These are phyloP conservation scores for Torulaspora gathmanii DNA, from an alignment of 805 yeast genomes.

Conservation along the genomic window DNA sequence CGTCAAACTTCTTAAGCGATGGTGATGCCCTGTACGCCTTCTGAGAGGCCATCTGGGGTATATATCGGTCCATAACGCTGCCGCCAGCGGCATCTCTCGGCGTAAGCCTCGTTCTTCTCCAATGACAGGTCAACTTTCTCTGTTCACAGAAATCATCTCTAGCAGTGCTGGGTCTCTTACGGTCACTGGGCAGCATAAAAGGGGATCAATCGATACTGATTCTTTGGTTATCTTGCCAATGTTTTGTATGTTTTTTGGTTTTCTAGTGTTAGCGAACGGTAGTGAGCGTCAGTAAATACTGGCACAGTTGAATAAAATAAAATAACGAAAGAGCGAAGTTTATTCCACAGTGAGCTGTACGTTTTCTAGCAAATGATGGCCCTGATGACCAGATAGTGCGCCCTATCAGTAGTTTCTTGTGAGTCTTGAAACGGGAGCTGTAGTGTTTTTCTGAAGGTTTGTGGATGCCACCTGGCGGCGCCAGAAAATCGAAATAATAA, in stretches of 20 bases:
- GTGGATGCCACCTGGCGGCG: slow-evolving; percentile 3
- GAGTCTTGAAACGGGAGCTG: neutral
- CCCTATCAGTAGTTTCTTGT: neutral
- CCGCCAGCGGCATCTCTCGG: slow-evolving; percentile 9
- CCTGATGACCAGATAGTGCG: neutral
- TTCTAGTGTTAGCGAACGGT: slow-evolving; percentile 7
- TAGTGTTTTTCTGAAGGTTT: neutral
- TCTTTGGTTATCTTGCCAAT: slow-evolving; percentile 1
- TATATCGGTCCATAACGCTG: slow-evolving; percentile 37
- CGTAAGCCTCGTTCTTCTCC: slow-evolving; percentile 4
- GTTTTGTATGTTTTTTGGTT: slow-evolving; percentile 1
- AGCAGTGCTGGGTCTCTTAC: slow-evolving; percentile 9
- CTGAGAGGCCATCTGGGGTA: slow-evolving; percentile 36
- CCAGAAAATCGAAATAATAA: neutral
- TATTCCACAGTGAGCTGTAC: neutral
- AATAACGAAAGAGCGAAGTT: slow-evolving; percentile 1
- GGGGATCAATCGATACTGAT: neutral
- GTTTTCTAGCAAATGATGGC: slow-evolving; percentile 3
- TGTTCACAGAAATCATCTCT: neutral
- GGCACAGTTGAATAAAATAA: neutral
- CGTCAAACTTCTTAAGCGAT: slow-evolving; percentile 16
- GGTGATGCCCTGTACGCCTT: slow-evolving; percentile 27
- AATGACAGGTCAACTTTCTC: neutral
- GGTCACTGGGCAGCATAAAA: slow-evolving; percentile 5
- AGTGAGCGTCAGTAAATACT: slow-evolving; percentile 4